Percentiles rank a stretch among this genome's conserved stretches.
These are phyloP conservation scores for Eragrostis tef DNA, from an alignment of 202 grass and related monocot genomes.

Conservation along the genomic window DNA sequence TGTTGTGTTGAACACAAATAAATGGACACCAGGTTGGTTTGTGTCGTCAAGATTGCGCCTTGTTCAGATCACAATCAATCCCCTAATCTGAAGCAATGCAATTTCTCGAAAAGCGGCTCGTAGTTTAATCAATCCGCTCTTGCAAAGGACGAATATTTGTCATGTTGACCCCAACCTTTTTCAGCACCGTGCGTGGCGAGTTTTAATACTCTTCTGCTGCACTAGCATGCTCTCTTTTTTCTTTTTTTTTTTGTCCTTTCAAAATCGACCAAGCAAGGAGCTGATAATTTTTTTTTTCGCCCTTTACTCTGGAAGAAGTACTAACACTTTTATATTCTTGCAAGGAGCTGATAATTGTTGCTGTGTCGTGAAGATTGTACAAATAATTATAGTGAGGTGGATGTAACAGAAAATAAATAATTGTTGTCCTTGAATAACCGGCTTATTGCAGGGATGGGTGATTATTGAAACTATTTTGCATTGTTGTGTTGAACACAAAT, in stretches of 20 bases:
- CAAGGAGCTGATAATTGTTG: no score
- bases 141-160: constrained; percentile 47
- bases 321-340: no score
- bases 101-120: not conserved
- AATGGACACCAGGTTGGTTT: not conserved
- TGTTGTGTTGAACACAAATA: not conserved
- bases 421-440: not conserved
- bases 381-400: no score
- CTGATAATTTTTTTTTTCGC: no score
- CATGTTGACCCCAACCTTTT: constrained; percentile 20
- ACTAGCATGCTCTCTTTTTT: not conserved
- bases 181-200: constrained; percentile 24
- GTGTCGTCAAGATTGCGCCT: not conserved
- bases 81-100: not conserved
- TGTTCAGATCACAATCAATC: not conserved
- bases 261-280: no score
- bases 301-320: no score
- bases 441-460: no score
- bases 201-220: constrained; percentile 6
- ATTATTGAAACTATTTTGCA: no score
- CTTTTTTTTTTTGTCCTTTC: no score
- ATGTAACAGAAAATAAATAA: no score
- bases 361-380: no score
- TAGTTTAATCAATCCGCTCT: not conserved
- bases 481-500: not conserved